Base-by-base conservation (phyloP, 441 rosid species). In the Pelargonium fulgidum region DNA sequence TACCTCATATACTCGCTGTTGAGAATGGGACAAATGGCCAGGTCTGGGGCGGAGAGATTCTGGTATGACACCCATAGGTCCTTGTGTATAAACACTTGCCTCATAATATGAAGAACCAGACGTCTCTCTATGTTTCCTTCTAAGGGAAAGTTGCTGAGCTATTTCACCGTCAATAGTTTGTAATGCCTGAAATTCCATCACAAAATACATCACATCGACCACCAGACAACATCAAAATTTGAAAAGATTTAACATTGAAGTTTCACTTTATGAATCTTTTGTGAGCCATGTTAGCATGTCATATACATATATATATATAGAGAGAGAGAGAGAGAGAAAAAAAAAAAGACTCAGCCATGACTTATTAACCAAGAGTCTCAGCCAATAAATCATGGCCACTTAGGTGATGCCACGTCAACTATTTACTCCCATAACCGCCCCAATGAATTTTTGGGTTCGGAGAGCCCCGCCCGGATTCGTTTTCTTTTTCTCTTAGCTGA, bases 1-100 rank as follows among this genome's bases (percentile, higher is more conserved):
- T 81, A 91, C 99, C 96, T 92, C 98, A 62, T 95, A 95, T 75
- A 95, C 99, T 72, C 97, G 86, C 85, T 91, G 98, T 72, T 95
- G 99, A 75, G 98, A 88, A 59, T 82, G 68, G 20, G 99, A 87
- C 72, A 95, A 80, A 66, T 95, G 97, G 61, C 99, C 98, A 13
- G 99, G 96, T 75, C 88, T 95, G 11, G 98, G 97, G 20, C 98
- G 92, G 56, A 95, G 92, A 22, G 99, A 87, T 80, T 92, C 98
- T 1, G 99, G 97, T 33, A 95, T 80, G 62, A 85, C 80, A 82
- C 90, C 92, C 78, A 85, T 79, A 56, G 97, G 88, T 74, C 91
- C 87, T 76, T 88, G 99, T 13, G 85, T 72, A 72, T 86, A 84
- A 68, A 89, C 86, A 80, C 77, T 85, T 65, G 92, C 85, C 76